Base-by-base conservation (phyloP, 2,329 filamentous ascomycete species). In the Xylariaceae sp. region DNA sequence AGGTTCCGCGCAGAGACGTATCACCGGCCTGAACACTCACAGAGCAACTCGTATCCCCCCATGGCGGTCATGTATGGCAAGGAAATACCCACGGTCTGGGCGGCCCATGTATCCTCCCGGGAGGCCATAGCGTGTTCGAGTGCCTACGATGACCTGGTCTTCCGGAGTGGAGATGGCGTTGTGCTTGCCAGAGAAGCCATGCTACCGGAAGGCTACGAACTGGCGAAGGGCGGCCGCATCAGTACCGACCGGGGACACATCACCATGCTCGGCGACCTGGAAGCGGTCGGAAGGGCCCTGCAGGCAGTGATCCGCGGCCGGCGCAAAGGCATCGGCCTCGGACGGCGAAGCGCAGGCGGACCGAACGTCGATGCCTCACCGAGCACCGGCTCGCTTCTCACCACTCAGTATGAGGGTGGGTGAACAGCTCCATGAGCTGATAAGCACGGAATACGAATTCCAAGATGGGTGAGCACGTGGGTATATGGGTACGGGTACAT, bases 161-260 rank as follows among this genome's bases (percentile, higher is more conserved):
- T 95, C 60, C 82, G 83, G 1, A 81, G 80, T 15, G 88, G 89
- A 2, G 89, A 96, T 53, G 90, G 89, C 0, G 89, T 96, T 0
- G 87, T 90, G 35, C 70, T 95, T 5, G 85, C 89, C 0, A 77
- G 77, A 32, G 85, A 90, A 40, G 83, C 88, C 0, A 90, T 93
- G 84, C 59, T 93, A 27, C 89, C 89, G 0, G 63, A 74, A 3
- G 88, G 88, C 0, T 95, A 94, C 54, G 69, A 73, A 31, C 67
- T 83, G 22, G 85, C 80, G 2, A 75, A 72, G 29, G 81, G 80
- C 10, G 88, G 88, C 0, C 65, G 86, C 13, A 75, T 94, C 10
- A 80, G 77, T 46, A 88, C 81, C 34, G 86, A 94, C 44, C 69
- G 87, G 3, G 89, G 90, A 0, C 90, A 96, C 61, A 81, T 95